Percentiles rank a stretch among this genome's conserved stretches.
Evolutionary conservation across 2,329 filamentous ascomycete genomes (phyloP).

Genomic region (Phialophora expanda): DNA sequence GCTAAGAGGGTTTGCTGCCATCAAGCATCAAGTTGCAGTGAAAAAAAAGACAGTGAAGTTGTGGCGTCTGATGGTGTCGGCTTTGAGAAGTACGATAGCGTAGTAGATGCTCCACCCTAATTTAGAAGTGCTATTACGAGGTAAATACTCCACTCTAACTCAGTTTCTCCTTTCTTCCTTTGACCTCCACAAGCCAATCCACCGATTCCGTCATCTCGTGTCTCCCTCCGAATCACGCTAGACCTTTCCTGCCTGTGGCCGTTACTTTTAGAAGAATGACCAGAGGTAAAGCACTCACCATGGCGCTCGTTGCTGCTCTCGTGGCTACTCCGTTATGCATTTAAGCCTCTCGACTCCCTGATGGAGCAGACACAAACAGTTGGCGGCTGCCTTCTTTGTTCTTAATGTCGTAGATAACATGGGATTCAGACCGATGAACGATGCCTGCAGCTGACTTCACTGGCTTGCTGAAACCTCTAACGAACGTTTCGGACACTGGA

Average conservation of each 20-base stretch:
- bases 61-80: not conserved
- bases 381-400: not conserved
- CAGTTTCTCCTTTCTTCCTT: not conserved
- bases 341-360: no score
- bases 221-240: no score
- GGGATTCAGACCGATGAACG: not conserved
- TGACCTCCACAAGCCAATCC: not conserved
- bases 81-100: not conserved
- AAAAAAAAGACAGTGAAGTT: not conserved
- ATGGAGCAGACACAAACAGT: no score
- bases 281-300: not conserved
- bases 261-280: no score
- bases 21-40: slow-evolving; percentile 13
- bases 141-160: not conserved
- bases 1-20: slow-evolving; percentile 22
- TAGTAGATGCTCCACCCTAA: not conserved
- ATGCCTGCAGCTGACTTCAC: not conserved
- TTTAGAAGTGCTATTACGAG: not conserved
- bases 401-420: not conserved
- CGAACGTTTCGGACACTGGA: not conserved
- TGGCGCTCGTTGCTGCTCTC: not conserved
- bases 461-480: not conserved
- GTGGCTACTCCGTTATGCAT: no score
- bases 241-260: no score
- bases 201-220: not conserved